Conservation (phyloP, 2,329 filamentous ascomycete species). For the Colletotrichum orbiculare region DNA sequence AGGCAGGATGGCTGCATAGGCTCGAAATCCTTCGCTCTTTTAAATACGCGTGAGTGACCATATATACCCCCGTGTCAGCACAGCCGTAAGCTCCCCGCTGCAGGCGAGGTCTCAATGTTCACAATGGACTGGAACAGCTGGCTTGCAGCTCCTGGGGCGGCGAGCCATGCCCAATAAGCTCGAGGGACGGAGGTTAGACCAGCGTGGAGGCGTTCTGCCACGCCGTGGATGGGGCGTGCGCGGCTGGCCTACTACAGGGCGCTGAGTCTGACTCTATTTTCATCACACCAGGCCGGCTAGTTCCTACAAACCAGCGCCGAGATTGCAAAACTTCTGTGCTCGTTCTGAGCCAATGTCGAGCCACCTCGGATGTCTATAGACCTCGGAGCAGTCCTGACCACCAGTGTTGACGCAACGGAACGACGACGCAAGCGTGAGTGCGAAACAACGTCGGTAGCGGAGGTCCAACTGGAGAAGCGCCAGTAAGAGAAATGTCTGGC, state of each 20-base stretch:
- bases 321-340: neutral
- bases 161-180: constrained; percentile 13
- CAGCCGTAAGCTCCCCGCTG: constrained; percentile 2
- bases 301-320: neutral
- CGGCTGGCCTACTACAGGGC: neutral
- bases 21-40: constrained; percentile 1
- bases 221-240: neutral
- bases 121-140: neutral
- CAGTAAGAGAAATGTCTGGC: constrained; percentile 15
- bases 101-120: neutral
- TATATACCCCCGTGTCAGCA: neutral
- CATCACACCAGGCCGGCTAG: neutral
- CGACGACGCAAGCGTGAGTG: neutral
- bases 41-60: no score
- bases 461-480: constrained; percentile 1
- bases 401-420: no score
- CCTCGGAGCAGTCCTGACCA: neutral
- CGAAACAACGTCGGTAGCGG: neutral
- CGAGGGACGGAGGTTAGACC: neutral
- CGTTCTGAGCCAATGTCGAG: neutral
- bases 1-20: neutral
- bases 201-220: constrained; percentile 9
- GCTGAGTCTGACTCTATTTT: neutral
- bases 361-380: neutral
- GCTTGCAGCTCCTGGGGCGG: neutral